Percentiles rank a stretch among this genome's conserved stretches.
Conservation (phyloP, 257 asterid genomes). For the Dorcoceras hygrometricum region DNA sequence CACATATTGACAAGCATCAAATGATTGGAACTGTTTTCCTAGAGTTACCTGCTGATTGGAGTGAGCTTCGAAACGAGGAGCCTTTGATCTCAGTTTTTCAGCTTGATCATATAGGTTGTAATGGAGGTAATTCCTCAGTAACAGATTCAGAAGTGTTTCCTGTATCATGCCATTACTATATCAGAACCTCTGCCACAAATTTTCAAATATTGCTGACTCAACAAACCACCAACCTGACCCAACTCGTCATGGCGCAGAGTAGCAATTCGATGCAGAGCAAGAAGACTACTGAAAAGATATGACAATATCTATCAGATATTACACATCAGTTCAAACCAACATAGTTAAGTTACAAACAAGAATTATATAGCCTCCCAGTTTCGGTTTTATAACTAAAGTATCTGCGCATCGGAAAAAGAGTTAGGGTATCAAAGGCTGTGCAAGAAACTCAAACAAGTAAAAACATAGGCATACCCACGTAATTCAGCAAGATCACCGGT, state of each 20-base stretch:
- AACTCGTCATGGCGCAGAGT: slow-evolving; percentile 91
- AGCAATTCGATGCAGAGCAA: slow-evolving; percentile 84
- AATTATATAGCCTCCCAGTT: not conserved
- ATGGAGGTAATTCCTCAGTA: slow-evolving; percentile 74
- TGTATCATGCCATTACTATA: slow-evolving; percentile 26
- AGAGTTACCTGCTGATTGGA: slow-evolving; percentile 70
- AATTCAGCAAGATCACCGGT: slow-evolving; percentile 76
- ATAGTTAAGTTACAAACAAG: not conserved
- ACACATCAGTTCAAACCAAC: slow-evolving; percentile 13
- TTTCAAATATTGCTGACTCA: slow-evolving; percentile 5
- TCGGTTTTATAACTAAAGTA: not conserved
- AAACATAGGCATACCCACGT: slow-evolving; percentile 51
- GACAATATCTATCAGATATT: slow-evolving; percentile 23
- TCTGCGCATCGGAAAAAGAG: slow-evolving; percentile 4
- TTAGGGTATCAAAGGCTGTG: slow-evolving; percentile 11
- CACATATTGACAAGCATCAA: slow-evolving; percentile 10
- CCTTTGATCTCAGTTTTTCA: slow-evolving; percentile 79
- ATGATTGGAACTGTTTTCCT: slow-evolving; percentile 7
- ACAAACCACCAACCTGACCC: slow-evolving; percentile 81
- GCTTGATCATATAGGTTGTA: slow-evolving; percentile 81
- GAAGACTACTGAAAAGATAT: slow-evolving; percentile 67
- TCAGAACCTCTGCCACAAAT: slow-evolving; percentile 15
- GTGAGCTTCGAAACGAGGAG: slow-evolving; percentile 76
- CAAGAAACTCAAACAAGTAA: slow-evolving; percentile 12
- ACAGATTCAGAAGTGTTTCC: slow-evolving; percentile 77